A percentile compares a stretch with the other conserved stretches of the same genome.
Conservation (phyloP, 2,329 filamentous ascomycete species). For the Alternaria arbusti region DNA sequence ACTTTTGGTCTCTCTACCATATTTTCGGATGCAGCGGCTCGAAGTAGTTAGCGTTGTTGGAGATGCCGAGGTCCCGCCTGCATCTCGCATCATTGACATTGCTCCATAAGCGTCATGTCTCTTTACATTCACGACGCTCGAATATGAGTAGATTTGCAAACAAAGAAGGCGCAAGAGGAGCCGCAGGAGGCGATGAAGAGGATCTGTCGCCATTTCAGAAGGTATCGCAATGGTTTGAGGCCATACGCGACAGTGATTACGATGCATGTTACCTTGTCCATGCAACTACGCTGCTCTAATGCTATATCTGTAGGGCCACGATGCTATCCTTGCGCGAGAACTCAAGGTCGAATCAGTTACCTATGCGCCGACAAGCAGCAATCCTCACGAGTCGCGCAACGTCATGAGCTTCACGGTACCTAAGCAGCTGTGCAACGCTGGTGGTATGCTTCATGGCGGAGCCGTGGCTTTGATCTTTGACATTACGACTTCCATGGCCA, state of each 20-base stretch:
- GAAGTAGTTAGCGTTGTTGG: slow-evolving; percentile 2
- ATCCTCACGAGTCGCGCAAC: slow-evolving; percentile 45
- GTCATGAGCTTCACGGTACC: slow-evolving; percentile 56
- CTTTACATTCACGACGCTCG: neutral
- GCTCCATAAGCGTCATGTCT: neutral
- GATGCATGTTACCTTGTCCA: slow-evolving; percentile 19
- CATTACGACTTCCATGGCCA: slow-evolving; percentile 56
- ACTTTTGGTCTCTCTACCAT: neutral
- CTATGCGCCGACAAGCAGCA: slow-evolving; percentile 28
- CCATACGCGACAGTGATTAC: slow-evolving; percentile 27
- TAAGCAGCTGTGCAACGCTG: slow-evolving; percentile 50
- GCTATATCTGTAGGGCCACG: slow-evolving; percentile 35
- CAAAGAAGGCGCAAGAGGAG: neutral
- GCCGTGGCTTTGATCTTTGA: slow-evolving; percentile 63
- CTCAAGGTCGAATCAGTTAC: slow-evolving; percentile 46
- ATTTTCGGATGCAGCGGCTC: slow-evolving; percentile 2
- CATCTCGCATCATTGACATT: slow-evolving; percentile 3
- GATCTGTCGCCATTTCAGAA: slow-evolving; percentile 27
- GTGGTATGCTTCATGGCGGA: slow-evolving; percentile 60
- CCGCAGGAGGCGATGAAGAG: neutral
- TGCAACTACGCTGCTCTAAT: slow-evolving; percentile 3
- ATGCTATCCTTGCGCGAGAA: slow-evolving; percentile 35
- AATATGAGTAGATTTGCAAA: slow-evolving; percentile 4
- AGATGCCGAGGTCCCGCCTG: slow-evolving; percentile 17
- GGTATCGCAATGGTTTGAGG: slow-evolving; percentile 31